Conservation (phyloP, 345 rosid genomes). For the Noccaea bulbosa region DNA sequence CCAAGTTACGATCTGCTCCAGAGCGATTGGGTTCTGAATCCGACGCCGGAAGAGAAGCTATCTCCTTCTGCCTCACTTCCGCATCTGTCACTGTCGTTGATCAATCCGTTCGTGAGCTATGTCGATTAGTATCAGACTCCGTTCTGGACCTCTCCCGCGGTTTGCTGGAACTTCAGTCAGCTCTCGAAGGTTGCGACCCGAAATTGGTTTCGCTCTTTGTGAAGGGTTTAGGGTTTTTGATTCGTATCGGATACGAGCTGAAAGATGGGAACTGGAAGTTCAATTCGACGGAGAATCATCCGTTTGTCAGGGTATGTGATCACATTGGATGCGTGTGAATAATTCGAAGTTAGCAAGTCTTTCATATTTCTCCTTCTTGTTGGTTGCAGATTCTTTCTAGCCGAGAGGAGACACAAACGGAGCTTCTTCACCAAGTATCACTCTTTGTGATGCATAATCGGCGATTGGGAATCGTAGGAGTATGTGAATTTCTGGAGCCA, state of each 20-base stretch:
- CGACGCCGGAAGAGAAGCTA: constrained; percentile 63
- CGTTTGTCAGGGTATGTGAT: constrained; percentile 69
- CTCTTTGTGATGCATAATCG: constrained; percentile 59
- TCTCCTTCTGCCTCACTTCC: constrained; percentile 71
- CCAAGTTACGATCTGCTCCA: constrained; percentile 76
- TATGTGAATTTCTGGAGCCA: constrained; percentile 80
- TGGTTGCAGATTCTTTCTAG: constrained; percentile 68
- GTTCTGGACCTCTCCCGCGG: constrained; percentile 58
- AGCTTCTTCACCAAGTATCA: constrained; percentile 71
- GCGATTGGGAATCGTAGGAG: constrained; percentile 58
- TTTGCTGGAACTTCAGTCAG: constrained; percentile 80
- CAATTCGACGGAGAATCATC: constrained; percentile 64
- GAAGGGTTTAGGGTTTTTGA: constrained; percentile 70
- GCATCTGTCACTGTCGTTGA: constrained; percentile 73
- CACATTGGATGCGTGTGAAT: background rate
- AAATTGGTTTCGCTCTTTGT: constrained; percentile 59
- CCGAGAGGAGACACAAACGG: constrained; percentile 64
- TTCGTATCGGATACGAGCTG: constrained; percentile 57
- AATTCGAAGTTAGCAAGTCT: background rate
- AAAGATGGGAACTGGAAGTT: constrained; percentile 58
- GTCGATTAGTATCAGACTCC: constrained; percentile 72
- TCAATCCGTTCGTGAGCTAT: constrained; percentile 87
- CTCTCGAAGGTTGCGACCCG: constrained; percentile 75
- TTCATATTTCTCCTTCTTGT: constrained; percentile 12
- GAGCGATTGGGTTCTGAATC: constrained; percentile 57